Evolutionary conservation across 225 moss, liverwort and hornwort genomes (phyloP).

Genomic region (Bryoerythrophyllum caledonicum): DNA sequence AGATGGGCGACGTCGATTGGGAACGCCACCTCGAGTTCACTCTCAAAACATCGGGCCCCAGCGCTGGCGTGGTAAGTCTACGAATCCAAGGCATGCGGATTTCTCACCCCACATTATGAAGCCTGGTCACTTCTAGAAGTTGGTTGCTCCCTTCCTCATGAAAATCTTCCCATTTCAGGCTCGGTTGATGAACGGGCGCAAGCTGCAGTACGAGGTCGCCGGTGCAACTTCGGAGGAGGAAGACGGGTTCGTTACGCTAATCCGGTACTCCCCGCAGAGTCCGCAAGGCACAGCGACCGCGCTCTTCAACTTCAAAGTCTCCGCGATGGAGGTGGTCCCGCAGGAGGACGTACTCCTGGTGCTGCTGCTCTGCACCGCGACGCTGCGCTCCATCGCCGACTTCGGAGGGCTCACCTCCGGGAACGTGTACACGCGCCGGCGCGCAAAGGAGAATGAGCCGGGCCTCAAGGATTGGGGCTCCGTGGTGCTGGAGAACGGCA

Average conservation of each 20-base stretch:
- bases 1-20: conserved; percentile 75
- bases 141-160: not conserved
- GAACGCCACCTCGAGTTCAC: conserved; percentile 77
- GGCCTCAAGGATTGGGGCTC: conserved; percentile 77
- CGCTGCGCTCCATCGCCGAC: conserved; percentile 70
- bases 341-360: conserved; percentile 78
- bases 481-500: conserved; percentile 59
- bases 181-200: conserved; percentile 71
- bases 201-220: conserved; percentile 70
- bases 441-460: conserved; percentile 56
- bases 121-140: no score
- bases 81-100: not conserved
- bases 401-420: conserved; percentile 68
- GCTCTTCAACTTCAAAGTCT: conserved; percentile 77
- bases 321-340: conserved; percentile 70
- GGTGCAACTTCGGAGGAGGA: conserved; percentile 66
- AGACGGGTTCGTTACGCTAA: conserved; percentile 85
- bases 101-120: not conserved
- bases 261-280: conserved; percentile 64
- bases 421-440: conserved; percentile 50
- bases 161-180: conserved; percentile 27
- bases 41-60: conserved; percentile 37
- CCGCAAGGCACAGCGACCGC: conserved; percentile 84
- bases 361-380: conserved; percentile 78
- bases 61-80: conserved; percentile 48